Evolutionary conservation across 257 asterid genomes (phyloP).

Genomic region (Solanum arcanum): DNA sequence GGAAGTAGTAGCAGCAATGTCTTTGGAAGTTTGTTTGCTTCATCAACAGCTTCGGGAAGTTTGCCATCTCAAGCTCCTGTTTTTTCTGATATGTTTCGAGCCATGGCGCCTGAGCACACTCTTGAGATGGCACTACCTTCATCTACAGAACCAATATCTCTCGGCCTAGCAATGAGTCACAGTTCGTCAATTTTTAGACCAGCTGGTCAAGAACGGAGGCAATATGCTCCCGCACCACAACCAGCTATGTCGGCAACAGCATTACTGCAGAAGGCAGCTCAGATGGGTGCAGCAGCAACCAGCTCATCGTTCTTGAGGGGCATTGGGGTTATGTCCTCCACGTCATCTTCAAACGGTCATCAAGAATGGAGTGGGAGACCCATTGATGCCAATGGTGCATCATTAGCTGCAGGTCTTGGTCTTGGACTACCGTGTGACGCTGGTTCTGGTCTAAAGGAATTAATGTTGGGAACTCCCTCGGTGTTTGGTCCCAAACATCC

Average conservation of each 20-base stretch:
- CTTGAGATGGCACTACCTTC: constrained; percentile 23
- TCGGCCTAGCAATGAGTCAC: constrained; percentile 50
- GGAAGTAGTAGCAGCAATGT: constrained; percentile 48
- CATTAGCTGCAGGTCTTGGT: constrained; percentile 45
- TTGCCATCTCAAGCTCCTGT: constrained; percentile 37
- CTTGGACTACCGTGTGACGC: constrained; percentile 54
- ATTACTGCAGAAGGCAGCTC: constrained; percentile 80
- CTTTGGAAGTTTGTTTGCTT: constrained; percentile 65
- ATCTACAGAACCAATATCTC: constrained; percentile 49
- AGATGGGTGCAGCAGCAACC: constrained; percentile 58
- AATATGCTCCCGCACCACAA: constrained; percentile 40
- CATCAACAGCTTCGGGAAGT: constrained; percentile 47
- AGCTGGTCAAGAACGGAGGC: constrained; percentile 57
- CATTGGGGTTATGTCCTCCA: constrained; percentile 38
- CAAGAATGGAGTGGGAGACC: constrained; percentile 36
- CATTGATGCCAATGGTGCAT: constrained; percentile 28
- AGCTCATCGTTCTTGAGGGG: constrained; percentile 59
- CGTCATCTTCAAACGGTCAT: constrained; percentile 19
- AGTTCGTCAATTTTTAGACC: constrained; percentile 41
- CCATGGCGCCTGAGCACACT: constrained; percentile 20
- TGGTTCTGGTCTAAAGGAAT: constrained; percentile 61
- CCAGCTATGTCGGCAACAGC: constrained; percentile 89
- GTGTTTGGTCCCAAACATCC: constrained; percentile 69
- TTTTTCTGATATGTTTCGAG: constrained; percentile 30
- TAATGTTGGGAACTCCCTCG: constrained; percentile 79